Percentiles rank a stretch among this genome's conserved stretches.
Conservation (phyloP, 2,329 filamentous ascomycete species). For the Microsporum canis region DNA sequence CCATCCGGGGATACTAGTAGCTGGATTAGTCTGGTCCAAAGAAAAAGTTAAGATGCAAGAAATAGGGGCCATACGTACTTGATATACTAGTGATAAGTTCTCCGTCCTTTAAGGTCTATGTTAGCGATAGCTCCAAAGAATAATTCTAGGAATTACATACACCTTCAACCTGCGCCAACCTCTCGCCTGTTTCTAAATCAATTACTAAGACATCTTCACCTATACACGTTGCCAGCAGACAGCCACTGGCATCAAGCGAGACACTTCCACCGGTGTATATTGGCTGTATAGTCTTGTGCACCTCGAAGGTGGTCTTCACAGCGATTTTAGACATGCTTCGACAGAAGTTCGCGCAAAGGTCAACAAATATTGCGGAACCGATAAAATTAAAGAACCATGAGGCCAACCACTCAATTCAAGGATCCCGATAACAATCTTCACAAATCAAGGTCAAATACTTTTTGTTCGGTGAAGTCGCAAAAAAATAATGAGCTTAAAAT, state of each 20-base stretch:
- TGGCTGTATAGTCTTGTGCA: constrained; percentile 70
- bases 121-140: neutral
- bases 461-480: neutral
- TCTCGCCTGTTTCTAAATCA: constrained; percentile 68
- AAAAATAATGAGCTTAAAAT: neutral
- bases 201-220: constrained; percentile 86
- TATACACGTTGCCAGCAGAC: constrained; percentile 75
- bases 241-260: constrained; percentile 67
- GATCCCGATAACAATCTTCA: neutral
- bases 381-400: neutral
- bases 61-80: constrained; percentile 22
- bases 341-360: neutral
- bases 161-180: constrained; percentile 77
- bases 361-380: neutral
- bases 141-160: constrained; percentile 40
- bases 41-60: constrained; percentile 1
- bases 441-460: neutral
- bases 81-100: constrained; percentile 37
- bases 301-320: constrained; percentile 80
- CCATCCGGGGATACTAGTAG: constrained; percentile 68
- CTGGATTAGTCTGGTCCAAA: constrained; percentile 8
- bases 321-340: constrained; percentile 40
- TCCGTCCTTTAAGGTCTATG: constrained; percentile 48
- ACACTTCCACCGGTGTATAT: constrained; percentile 89
- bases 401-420: neutral